Evolutionary conservation across 805 yeast species (phyloP).

Genomic region (Kuraishia piskuri): DNA sequence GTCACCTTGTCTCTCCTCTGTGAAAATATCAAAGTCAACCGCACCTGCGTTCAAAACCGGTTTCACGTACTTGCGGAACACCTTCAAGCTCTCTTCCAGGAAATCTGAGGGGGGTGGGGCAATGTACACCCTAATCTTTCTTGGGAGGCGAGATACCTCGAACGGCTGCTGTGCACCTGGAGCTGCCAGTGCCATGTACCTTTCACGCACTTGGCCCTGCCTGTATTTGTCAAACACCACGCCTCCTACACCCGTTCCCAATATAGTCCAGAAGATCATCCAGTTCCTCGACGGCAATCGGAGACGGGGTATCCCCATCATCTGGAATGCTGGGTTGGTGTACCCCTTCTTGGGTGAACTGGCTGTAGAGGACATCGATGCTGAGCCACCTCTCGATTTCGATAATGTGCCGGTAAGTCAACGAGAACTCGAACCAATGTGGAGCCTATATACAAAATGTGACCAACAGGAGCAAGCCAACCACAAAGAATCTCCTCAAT

Average conservation of each 20-base stretch:
- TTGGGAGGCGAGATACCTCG: constrained; percentile 43
- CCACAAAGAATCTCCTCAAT: background rate
- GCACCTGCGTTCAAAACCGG: constrained; percentile 83
- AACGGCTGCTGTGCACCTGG: constrained; percentile 37
- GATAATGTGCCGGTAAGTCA: no score
- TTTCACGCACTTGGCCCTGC: constrained; percentile 54
- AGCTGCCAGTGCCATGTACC: constrained; percentile 57
- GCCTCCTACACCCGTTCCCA: constrained; percentile 65
- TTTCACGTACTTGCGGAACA: constrained; percentile 73
- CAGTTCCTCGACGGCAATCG: constrained; percentile 87
- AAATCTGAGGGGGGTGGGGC: constrained; percentile 98
- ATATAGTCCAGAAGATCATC: constrained; percentile 77
- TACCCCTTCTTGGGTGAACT: constrained; percentile 24
- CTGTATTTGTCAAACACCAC: constrained; percentile 69
- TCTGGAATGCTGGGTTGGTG: constrained; percentile 71
- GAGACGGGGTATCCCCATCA: constrained; percentile 76
- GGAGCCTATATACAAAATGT: no score
- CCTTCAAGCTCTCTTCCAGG: constrained; percentile 60
- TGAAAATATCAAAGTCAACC: constrained; percentile 68
- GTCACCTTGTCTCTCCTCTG: constrained; percentile 83
- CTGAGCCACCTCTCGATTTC: no score
- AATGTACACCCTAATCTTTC: constrained; percentile 73
- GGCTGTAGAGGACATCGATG: background rate
- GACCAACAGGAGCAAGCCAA: no score
- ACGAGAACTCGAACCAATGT: no score